Evolutionary conservation across 495 filamentous ascomycete genomes (phyloP).

Genomic region (Neurospora terricola): DNA sequence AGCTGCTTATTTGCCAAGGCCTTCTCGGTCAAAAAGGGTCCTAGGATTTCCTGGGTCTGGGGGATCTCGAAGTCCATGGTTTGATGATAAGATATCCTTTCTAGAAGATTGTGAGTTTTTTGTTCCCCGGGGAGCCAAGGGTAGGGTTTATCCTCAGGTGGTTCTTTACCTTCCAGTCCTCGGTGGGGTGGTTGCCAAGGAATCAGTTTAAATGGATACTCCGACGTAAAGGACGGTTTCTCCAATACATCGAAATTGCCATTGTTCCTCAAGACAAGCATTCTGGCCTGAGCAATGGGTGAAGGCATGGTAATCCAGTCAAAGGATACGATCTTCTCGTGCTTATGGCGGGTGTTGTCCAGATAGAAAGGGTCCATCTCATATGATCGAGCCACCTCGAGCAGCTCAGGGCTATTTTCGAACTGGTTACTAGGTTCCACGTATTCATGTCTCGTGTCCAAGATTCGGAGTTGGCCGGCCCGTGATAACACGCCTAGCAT

Average conservation of each 20-base stretch:
- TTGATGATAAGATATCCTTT: slow-evolving; percentile 31
- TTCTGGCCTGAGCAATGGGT: slow-evolving; percentile 50
- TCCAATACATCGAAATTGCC: slow-evolving; percentile 57
- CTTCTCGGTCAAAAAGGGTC: slow-evolving; percentile 32
- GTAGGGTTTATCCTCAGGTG: neutral
- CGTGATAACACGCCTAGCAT: slow-evolving; percentile 67
- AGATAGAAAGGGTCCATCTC: slow-evolving; percentile 43
- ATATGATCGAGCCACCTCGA: slow-evolving; percentile 42
- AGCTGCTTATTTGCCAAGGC: slow-evolving; percentile 31
- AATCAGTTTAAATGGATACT: slow-evolving; percentile 39
- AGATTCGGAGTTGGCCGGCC: slow-evolving; percentile 66
- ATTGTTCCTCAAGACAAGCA: slow-evolving; percentile 58
- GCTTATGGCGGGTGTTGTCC: slow-evolving; percentile 31
- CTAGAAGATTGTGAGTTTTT: slow-evolving; percentile 13
- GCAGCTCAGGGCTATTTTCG: slow-evolving; percentile 36
- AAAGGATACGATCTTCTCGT: slow-evolving; percentile 67
- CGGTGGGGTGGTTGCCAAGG: slow-evolving; percentile 37
- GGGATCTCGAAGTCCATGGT: slow-evolving; percentile 36
- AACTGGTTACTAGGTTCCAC: slow-evolving; percentile 26
- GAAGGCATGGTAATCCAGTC: slow-evolving; percentile 66
- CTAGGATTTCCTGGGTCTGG: slow-evolving; percentile 32
- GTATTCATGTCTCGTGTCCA: slow-evolving; percentile 58
- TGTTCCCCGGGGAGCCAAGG: slow-evolving; percentile 5
- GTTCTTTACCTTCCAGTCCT: slow-evolving; percentile 32
- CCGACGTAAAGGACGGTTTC: slow-evolving; percentile 45